phyloP scores from a whole-genome alignment of 768 basidiomycete species.

The Sarcodon aspratus region DNA sequence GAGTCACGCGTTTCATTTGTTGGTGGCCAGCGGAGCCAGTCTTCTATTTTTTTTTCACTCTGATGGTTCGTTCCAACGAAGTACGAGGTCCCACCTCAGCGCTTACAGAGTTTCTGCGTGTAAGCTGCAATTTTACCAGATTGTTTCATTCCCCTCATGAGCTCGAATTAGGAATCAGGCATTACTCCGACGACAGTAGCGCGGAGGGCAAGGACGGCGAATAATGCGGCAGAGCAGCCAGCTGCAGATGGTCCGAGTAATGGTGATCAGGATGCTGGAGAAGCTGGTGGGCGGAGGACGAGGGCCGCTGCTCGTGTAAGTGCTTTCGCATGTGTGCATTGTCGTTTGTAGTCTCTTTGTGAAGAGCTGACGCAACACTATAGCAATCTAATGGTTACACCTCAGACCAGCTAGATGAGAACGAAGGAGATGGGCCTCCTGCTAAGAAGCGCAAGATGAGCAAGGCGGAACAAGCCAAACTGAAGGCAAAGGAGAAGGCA shows the following conservation, averaged over 20 bases:
- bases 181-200: constrained; percentile 34
- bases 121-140: constrained; percentile 16
- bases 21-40: no score
- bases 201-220: constrained; percentile 21
- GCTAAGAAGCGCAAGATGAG: constrained; percentile 46
- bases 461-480: constrained; percentile 28
- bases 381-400: constrained; percentile 32
- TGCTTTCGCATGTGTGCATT: not conserved
- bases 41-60: no score
- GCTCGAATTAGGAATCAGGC: constrained; percentile 32
- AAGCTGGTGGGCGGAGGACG: constrained; percentile 3
- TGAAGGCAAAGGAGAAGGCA: constrained; percentile 31
- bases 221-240: constrained; percentile 26
- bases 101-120: constrained; percentile 70
- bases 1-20: no score
- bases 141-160: not conserved
- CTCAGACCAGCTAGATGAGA: constrained; percentile 70
- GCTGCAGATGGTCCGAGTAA: constrained; percentile 5
- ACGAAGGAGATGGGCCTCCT: constrained; percentile 28
- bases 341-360: constrained; percentile 1
- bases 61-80: constrained; percentile 31
- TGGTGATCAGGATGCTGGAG: constrained; percentile 10
- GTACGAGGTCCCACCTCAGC: constrained; percentile 79
- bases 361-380: constrained; percentile 9
- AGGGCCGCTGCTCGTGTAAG: not conserved